phyloP scores from a whole-genome alignment of 345 rosid genomes.

The Clarkia xantiana region DNA sequence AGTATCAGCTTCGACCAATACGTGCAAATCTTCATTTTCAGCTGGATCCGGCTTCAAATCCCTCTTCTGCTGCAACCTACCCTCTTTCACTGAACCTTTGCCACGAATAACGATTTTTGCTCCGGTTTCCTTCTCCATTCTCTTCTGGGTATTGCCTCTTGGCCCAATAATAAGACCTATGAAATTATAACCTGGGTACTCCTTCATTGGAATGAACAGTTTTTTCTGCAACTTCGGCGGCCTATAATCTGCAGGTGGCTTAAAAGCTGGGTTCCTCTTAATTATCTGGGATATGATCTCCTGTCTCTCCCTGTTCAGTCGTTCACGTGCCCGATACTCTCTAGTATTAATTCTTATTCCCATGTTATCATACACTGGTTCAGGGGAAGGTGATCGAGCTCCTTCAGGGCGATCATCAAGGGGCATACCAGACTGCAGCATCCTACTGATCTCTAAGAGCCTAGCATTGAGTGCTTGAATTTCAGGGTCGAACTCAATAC shows the following conservation, averaged over 20 bases:
- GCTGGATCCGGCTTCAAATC: conserved; percentile 87
- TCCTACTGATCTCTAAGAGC: conserved; percentile 62
- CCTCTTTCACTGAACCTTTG: conserved; percentile 91
- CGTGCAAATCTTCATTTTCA: conserved; percentile 96
- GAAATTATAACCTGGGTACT: conserved; percentile 84
- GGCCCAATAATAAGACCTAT: conserved; percentile 93
- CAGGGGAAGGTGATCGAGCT: conserved; percentile 90
- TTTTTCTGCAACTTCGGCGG: conserved; percentile 96
- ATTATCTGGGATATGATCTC: conserved; percentile 88
- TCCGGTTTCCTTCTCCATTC: conserved; percentile 95
- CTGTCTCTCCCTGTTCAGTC: conserved; percentile 76
- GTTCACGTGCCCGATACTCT: conserved; percentile 80
- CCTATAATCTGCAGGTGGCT: conserved; percentile 93
- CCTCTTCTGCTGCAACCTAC: conserved; percentile 85
- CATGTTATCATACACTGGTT: conserved; percentile 86
- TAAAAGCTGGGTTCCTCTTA: conserved; percentile 78
- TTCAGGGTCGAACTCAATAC: conserved; percentile 90
- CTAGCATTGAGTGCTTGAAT: conserved; percentile 81
- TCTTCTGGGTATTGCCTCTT: conserved; percentile 93
- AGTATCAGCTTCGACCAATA: conserved; percentile 90
- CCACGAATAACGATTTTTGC: conserved; percentile 94
- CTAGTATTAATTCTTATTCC: conserved; percentile 82
- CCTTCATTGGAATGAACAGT: conserved; percentile 91
- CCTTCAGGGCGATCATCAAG: conserved; percentile 87
- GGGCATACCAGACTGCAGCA: conserved; percentile 67